phyloP scores from a whole-genome alignment of 495 filamentous ascomycete genomes.

The Lasiosphaeris hirsuta region DNA sequence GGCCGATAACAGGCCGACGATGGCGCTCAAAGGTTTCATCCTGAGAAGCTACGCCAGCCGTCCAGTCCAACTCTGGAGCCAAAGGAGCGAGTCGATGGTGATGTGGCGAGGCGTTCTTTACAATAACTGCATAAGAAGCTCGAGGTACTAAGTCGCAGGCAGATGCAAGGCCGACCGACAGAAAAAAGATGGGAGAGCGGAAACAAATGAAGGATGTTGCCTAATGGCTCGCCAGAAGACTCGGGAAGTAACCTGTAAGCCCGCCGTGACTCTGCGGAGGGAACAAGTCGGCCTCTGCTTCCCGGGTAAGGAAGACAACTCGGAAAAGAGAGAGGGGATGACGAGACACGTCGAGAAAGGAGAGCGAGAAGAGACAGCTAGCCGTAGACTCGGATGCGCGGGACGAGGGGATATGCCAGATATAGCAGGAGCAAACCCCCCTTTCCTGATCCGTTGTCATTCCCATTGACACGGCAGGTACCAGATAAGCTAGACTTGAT shows the following conservation, averaged over 20 bases:
- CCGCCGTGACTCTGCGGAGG: background rate
- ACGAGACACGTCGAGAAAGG: constrained; percentile 9
- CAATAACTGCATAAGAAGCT: background rate
- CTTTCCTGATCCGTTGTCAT: background rate
- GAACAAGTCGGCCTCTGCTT: constrained; percentile 3
- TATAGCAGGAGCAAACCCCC: constrained; percentile 26
- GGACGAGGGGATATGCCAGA: constrained; percentile 19
- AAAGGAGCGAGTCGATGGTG: background rate
- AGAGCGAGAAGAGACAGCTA: background rate
- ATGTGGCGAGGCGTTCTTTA: background rate
- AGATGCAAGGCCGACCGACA: background rate
- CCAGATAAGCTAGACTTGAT: background rate
- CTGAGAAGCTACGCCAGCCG: constrained; percentile 9
- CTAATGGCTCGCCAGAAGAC: background rate
- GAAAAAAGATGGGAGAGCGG: background rate
- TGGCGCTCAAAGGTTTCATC: constrained; percentile 38
- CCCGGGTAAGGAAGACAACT: background rate
- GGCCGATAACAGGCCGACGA: constrained; percentile 34
- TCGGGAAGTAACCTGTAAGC: too few species aligned
- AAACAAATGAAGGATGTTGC: constrained; percentile 11
- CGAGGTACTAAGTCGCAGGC: background rate
- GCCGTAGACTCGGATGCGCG: constrained; percentile 5
- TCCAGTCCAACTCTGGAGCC: background rate
- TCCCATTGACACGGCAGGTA: background rate
- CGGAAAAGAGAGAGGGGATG: constrained; percentile 1